Base-by-base conservation (phyloP, 2,329 filamentous ascomycete genomes). In the Cladosporium sp. region DNA sequence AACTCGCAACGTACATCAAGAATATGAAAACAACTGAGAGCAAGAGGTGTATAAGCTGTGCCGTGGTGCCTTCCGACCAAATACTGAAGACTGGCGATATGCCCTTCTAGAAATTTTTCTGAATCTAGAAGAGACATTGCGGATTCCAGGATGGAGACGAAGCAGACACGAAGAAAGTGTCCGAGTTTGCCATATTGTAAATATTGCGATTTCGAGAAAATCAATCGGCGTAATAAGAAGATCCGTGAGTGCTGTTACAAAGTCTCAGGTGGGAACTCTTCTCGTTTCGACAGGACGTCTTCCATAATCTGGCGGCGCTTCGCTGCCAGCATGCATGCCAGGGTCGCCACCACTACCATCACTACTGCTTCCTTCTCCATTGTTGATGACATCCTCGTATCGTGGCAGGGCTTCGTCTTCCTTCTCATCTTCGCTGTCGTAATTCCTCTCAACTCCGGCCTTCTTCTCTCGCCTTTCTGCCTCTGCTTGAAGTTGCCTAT, bases 371-470 rank as follows among this genome's bases (percentile, higher is more conserved):
- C 49, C 49, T n/a, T 51, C 34, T 28, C 49, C 49, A 7, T 51
- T 36, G 8, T 17, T 38, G 15, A 49, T 39, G 7, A 56, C 36
- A 28, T 56, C 54, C 36, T 56, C 54, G 37, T 56, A 56, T 30
- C 54, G 22, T 5, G 54, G 54, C 11, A 56, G 37, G 49, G 34
- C 40, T n/a, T 56, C 54, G 12, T 39, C 42, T 28, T 49, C 54
- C 14, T 56, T 45, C 20, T 56, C 54, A n/a, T 56, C 54, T 14
- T 56, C 54, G 25, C 54, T 56, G 6, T 56, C 54, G 25, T 56
- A 56, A 5, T 49, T 56, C 3, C 42, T 25, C 34, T 38, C 54
- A 3, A 56, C 54, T 6, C 19, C 54, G 14, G 34, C 42, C 22
- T 34, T 56, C 42, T 56, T 49, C 3, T 20, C n/a, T 49, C 43